These are phyloP conservation scores for Colletotrichum gigasporum DNA, from an alignment of 2,329 filamentous ascomycete species.

Conservation along the genomic window DNA sequence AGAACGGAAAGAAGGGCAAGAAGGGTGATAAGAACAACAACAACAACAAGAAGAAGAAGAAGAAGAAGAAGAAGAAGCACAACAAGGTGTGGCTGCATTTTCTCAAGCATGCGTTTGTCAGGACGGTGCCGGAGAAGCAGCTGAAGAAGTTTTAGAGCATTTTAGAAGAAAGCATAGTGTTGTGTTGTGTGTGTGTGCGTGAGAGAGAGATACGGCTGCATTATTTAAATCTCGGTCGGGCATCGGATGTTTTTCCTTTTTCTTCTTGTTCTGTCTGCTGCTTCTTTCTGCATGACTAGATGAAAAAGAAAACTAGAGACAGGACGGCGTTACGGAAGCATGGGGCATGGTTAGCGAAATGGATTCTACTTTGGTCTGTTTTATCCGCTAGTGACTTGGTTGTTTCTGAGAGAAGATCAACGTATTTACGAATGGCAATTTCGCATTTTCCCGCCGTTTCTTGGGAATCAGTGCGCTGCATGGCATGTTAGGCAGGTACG, in stretches of 20 bases:
- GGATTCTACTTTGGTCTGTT: neutral
- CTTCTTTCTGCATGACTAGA: neutral
- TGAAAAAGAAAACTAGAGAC: neutral
- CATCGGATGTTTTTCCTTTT: neutral
- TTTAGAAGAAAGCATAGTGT: neutral
- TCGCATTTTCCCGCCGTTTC: neutral
- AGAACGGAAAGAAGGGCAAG: constrained; percentile 55
- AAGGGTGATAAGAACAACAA: constrained; percentile 46
- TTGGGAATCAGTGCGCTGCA: too few relatives aligned
- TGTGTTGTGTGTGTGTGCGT: too few relatives aligned
- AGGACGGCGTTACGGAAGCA: constrained; percentile 13
- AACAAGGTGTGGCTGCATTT: constrained; percentile 84
- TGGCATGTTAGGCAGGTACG: neutral
- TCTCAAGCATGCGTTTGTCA: constrained; percentile 80
- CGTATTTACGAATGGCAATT: neutral
- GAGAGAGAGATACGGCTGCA: neutral
- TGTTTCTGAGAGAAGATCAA: neutral
- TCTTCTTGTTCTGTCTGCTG: too few relatives aligned
- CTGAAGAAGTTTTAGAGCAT: constrained; percentile 56
- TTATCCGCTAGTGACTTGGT: neutral
- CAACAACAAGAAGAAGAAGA: constrained; percentile 58
- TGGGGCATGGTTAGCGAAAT: constrained; percentile 13
- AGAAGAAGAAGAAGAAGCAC: constrained; percentile 62
- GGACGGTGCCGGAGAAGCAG: constrained; percentile 73
- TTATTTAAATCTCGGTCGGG: neutral